These are phyloP conservation scores for Fraxinus platypoda DNA, from an alignment of 305 asterid genomes.

Conservation along the genomic window DNA sequence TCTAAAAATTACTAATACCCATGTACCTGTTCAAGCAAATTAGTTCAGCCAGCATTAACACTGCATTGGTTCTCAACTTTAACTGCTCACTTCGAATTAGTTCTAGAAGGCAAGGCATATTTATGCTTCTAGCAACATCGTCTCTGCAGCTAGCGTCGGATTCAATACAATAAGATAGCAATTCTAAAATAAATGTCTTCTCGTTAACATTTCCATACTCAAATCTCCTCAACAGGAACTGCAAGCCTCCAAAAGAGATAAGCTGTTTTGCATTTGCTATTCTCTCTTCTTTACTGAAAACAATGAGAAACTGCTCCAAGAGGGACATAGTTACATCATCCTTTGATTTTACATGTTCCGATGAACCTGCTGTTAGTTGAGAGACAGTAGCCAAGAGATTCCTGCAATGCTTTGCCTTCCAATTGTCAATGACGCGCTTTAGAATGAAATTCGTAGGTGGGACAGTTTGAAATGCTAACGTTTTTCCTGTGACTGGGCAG, in stretches of 20 bases:
- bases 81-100: constrained; percentile 42
- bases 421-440: constrained; percentile 56
- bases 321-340: constrained; percentile 35
- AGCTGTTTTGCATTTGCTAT: constrained; percentile 35
- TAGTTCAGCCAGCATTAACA: constrained; percentile 48
- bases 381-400: constrained; percentile 39
- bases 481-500: constrained; percentile 64
- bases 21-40: constrained; percentile 72
- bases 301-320: constrained; percentile 46
- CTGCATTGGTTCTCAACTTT: constrained; percentile 33
- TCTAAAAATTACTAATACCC: not conserved
- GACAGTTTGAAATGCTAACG: constrained; percentile 39
- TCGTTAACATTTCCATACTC: constrained; percentile 39
- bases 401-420: constrained; percentile 54
- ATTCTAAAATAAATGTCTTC: constrained; percentile 37
- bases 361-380: constrained; percentile 26
- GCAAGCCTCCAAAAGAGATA: constrained; percentile 54
- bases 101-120: constrained; percentile 40
- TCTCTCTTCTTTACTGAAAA: constrained; percentile 48
- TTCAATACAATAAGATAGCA: constrained; percentile 53
- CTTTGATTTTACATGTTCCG: constrained; percentile 22
- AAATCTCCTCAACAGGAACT: constrained; percentile 51
- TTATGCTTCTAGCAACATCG: constrained; percentile 42
- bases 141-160: constrained; percentile 51
- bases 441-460: constrained; percentile 62